Conservation (phyloP, 2,329 filamentous ascomycete genomes). For the Bretziella fagacearum region DNA sequence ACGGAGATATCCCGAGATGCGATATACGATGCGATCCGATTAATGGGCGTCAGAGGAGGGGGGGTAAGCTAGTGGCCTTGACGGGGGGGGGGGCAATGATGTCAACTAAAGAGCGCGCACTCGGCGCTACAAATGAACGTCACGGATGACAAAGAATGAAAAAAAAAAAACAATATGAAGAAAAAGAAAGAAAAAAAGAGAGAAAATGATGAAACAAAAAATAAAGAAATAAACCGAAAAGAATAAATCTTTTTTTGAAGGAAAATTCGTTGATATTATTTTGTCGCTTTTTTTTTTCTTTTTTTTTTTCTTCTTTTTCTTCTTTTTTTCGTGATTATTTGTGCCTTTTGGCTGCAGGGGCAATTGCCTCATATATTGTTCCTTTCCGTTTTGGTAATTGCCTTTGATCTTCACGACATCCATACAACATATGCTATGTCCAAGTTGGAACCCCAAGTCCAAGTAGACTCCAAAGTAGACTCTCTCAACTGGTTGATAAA, state of each 20-base stretch:
- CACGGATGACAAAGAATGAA: not conserved
- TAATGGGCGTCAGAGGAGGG: too few relatives aligned
- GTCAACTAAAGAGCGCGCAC: not conserved
- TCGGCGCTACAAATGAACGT: not conserved
- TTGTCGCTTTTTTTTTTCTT: too few relatives aligned
- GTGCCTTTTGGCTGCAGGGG: not conserved
- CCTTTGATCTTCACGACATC: not conserved
- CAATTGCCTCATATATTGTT: constrained; percentile 1
- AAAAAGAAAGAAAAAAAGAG: not conserved
- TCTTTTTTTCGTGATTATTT: not conserved
- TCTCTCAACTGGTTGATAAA: not conserved
- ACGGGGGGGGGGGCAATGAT: too few relatives aligned
- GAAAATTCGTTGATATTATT: too few relatives aligned
- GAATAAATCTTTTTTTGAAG: too few relatives aligned
- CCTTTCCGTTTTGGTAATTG: not conserved
- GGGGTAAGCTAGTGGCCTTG: too few relatives aligned
- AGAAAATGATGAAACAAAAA: not conserved
- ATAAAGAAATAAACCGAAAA: too few relatives aligned
- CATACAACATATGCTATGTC: not conserved
- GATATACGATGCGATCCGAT: too few relatives aligned
- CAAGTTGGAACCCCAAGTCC: not conserved
- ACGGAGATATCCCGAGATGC: too few relatives aligned
- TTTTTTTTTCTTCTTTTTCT: not conserved
- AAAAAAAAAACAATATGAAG: not conserved
- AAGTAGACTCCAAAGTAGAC: not conserved